Evolutionary conservation across 2,329 filamentous ascomycete genomes (phyloP).

Genomic region (Dryadomyces sulphureus): DNA sequence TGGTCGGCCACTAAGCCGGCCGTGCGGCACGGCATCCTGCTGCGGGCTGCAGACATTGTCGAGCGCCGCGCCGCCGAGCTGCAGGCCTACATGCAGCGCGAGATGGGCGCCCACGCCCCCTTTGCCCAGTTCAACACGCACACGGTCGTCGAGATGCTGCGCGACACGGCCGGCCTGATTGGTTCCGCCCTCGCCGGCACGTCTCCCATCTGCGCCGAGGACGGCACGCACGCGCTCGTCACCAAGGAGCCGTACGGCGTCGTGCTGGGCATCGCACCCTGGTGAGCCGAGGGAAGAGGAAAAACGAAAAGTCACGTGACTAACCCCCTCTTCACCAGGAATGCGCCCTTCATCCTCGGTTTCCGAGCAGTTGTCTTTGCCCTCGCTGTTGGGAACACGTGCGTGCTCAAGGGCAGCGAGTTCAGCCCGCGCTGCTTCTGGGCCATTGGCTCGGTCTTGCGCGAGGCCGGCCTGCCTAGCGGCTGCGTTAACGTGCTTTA

Average conservation of each 20-base stretch:
- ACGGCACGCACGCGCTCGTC: constrained; percentile 37
- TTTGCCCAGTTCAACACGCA: constrained; percentile 29
- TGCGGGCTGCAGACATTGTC: constrained; percentile 53
- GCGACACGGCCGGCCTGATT: constrained; percentile 26
- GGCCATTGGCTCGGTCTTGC: constrained; percentile 47
- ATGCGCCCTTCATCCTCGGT: constrained; percentile 41
- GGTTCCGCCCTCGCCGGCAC: constrained; percentile 1
- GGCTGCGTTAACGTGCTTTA: constrained; percentile 64
- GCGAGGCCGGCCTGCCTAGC: constrained; percentile 60
- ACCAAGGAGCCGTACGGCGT: constrained; percentile 68
- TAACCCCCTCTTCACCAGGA: constrained; percentile 28
- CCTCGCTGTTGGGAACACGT: constrained; percentile 65
- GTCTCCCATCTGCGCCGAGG: background rate
- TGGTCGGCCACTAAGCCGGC: constrained; percentile 52
- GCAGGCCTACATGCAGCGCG: constrained; percentile 37
- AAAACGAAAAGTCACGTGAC: no score
- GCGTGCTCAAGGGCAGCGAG: constrained; percentile 59
- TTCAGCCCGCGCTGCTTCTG: constrained; percentile 48
- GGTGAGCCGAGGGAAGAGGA: no score
- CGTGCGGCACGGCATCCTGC: constrained; percentile 52
- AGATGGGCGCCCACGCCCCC: constrained; percentile 24
- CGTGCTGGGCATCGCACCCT: constrained; percentile 65
- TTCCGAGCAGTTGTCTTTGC: constrained; percentile 43
- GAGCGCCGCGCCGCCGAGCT: constrained; percentile 45
- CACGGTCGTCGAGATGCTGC: constrained; percentile 21